Conservation (phyloP, 768 basidiomycete species). For the Leccinum subgranulosum region DNA sequence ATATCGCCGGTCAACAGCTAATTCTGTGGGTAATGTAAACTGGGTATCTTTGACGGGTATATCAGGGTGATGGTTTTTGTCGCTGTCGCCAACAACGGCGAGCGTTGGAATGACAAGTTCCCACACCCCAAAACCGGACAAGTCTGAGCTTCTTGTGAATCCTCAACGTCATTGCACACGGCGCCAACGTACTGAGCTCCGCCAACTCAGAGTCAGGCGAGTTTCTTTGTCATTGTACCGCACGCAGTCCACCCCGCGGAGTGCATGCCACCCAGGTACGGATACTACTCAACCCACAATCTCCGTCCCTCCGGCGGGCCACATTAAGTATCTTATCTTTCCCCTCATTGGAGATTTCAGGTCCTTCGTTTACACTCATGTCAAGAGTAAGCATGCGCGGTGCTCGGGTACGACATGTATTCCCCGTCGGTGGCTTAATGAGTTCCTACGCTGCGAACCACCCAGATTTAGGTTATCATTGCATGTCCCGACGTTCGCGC, state of each 20-base stretch:
- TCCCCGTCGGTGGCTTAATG: neutral
- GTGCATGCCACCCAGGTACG: neutral
- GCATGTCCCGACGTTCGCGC: neutral
- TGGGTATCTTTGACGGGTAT: slow-evolving; percentile 14
- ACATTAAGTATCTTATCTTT: neutral
- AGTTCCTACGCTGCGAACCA: neutral
- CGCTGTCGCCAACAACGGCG: slow-evolving; percentile 18
- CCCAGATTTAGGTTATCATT: neutral
- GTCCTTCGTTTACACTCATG: neutral
- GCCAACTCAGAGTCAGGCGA: neutral
- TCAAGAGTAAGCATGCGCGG: neutral
- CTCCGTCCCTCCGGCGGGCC: neutral
- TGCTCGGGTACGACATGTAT: neutral
- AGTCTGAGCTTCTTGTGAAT: too few relatives aligned
- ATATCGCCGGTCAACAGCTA: slow-evolving; percentile 4
- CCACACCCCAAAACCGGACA: slow-evolving; percentile 10
- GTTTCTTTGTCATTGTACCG: neutral
- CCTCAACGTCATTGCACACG: too few relatives aligned
- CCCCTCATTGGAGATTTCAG: neutral
- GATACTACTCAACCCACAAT: neutral
- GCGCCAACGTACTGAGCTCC: neutral
- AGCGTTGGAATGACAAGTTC: slow-evolving; percentile 16
- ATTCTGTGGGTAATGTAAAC: neutral
- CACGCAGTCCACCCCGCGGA: neutral
- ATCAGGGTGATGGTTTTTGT: slow-evolving; percentile 5